These are phyloP conservation scores for Cytospora piceae DNA, from an alignment of 2,329 filamentous ascomycete genomes.

Conservation along the genomic window DNA sequence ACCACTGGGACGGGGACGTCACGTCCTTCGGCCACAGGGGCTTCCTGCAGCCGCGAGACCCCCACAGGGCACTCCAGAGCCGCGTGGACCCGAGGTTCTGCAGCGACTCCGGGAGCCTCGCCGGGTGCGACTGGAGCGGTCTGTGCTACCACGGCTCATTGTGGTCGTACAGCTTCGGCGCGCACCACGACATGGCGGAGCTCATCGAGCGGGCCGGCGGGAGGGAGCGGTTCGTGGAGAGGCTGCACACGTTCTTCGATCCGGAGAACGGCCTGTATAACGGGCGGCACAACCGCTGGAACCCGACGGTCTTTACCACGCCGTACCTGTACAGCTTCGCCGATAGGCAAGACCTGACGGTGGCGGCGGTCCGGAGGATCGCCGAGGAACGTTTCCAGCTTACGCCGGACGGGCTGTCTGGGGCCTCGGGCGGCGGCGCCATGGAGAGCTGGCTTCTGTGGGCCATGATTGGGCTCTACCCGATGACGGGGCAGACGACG, in stretches of 20 bases:
- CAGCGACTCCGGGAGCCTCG: constrained; percentile 61
- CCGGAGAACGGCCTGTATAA: too few species aligned
- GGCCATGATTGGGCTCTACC: constrained; percentile 70
- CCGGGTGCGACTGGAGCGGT: constrained; percentile 68
- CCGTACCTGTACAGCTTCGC: constrained; percentile 73
- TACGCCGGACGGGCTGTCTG: constrained; percentile 61
- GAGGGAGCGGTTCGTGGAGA: constrained; percentile 53
- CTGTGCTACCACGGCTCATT: constrained; percentile 62
- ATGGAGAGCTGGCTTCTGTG: constrained; percentile 74
- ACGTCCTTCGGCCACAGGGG: constrained; percentile 63
- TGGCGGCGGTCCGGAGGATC: constrained; percentile 60
- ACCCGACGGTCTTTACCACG: constrained; percentile 68
- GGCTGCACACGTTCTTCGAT: constrained; percentile 64
- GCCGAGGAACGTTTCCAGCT: constrained; percentile 63
- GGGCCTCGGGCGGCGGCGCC: constrained; percentile 71
- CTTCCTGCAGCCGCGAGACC: constrained; percentile 63
- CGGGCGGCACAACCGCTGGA: constrained; percentile 68
- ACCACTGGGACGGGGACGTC: constrained; percentile 67
- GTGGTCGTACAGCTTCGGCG: constrained; percentile 69
- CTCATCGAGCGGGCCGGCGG: constrained; percentile 60
- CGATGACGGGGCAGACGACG: constrained; percentile 68
- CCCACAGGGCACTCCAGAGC: constrained; percentile 37
- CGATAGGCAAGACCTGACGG: constrained; percentile 62
- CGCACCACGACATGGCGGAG: constrained; percentile 64
- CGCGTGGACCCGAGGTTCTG: constrained; percentile 44